Conservation (phyloP, 768 basidiomycete species). For the Phanerodontia chrysosporium region DNA sequence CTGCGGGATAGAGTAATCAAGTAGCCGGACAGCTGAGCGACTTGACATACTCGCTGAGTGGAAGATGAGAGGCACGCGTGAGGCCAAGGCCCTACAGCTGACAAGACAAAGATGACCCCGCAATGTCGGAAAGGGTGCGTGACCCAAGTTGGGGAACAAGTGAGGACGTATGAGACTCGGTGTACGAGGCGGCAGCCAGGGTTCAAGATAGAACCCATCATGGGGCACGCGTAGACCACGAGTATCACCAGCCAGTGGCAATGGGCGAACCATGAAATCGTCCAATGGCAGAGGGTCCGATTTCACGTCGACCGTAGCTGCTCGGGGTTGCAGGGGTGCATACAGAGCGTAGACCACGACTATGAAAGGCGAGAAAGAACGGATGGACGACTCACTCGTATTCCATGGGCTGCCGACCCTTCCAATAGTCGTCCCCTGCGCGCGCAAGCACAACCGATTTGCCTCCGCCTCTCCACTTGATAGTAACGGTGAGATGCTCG, state of each 20-base stretch:
- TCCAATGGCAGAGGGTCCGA: neutral
- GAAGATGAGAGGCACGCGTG: no score
- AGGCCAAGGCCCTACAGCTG: no score
- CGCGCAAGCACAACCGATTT: constrained; percentile 62
- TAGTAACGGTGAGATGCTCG: constrained; percentile 40
- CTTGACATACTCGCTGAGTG: no score
- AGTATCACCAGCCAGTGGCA: neutral
- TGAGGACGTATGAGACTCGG: neutral
- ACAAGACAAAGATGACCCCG: no score
- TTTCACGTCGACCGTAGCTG: neutral
- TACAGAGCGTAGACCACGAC: neutral
- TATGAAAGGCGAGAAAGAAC: constrained; percentile 9
- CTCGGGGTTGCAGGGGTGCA: neutral
- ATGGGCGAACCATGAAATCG: neutral
- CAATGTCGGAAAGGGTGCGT: neutral
- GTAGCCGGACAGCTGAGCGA: no score
- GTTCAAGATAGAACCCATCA: neutral
- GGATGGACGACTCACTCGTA: constrained; percentile 45
- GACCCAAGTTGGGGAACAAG: neutral
- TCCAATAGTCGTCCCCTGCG: constrained; percentile 75
- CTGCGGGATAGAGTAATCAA: neutral
- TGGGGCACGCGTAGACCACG: constrained; percentile 3
- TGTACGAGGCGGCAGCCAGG: neutral
- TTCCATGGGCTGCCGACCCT: constrained; percentile 61
- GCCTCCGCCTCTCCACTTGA: constrained; percentile 65